Conservation (phyloP, 176 grass and related monocot species). For the Avena insularis region DNA sequence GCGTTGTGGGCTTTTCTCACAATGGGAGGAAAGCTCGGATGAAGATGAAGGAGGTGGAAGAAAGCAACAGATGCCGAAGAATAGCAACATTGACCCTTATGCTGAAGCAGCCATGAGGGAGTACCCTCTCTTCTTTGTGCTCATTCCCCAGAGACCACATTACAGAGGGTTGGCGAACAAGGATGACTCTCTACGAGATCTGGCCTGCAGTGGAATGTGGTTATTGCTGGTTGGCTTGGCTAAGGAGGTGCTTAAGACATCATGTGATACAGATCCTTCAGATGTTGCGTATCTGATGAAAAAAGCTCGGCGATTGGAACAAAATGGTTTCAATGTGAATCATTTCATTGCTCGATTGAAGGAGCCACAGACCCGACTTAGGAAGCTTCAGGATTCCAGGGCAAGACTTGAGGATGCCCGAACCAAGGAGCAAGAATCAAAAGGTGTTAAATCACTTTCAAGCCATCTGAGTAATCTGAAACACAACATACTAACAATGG, state of each 20-base stretch:
- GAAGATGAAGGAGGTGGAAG: slow-evolving; percentile 47
- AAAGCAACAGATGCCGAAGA: slow-evolving; percentile 9
- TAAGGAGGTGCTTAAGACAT: slow-evolving; percentile 54
- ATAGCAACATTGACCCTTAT: slow-evolving; percentile 47
- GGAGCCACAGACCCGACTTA: slow-evolving; percentile 55
- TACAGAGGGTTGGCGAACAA: slow-evolving; percentile 54
- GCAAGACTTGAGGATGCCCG: slow-evolving; percentile 57
- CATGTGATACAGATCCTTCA: slow-evolving; percentile 52
- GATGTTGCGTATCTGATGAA: slow-evolving; percentile 53
- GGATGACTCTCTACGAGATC: slow-evolving; percentile 41
- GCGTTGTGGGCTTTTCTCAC: slow-evolving; percentile 51
- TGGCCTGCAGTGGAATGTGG: slow-evolving; percentile 59
- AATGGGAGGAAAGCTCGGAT: slow-evolving; percentile 58
- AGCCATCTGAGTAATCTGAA: slow-evolving; percentile 55
- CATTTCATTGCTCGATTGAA: slow-evolving; percentile 68
- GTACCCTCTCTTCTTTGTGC: slow-evolving; percentile 60
- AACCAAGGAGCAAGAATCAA: slow-evolving; percentile 46
- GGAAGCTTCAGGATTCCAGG: slow-evolving; percentile 50
- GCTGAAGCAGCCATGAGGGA: slow-evolving; percentile 53
- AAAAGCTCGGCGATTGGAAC: slow-evolving; percentile 43
- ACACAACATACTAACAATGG: slow-evolving; percentile 56
- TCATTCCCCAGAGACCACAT: slow-evolving; percentile 73
- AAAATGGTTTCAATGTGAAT: slow-evolving; percentile 61
- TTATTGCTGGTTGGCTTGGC: slow-evolving; percentile 55
- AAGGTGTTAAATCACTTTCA: slow-evolving; percentile 47